These are phyloP conservation scores for Marasmius fiardii DNA, from an alignment of 1,284 basidiomycete genomes.

Conservation along the genomic window DNA sequence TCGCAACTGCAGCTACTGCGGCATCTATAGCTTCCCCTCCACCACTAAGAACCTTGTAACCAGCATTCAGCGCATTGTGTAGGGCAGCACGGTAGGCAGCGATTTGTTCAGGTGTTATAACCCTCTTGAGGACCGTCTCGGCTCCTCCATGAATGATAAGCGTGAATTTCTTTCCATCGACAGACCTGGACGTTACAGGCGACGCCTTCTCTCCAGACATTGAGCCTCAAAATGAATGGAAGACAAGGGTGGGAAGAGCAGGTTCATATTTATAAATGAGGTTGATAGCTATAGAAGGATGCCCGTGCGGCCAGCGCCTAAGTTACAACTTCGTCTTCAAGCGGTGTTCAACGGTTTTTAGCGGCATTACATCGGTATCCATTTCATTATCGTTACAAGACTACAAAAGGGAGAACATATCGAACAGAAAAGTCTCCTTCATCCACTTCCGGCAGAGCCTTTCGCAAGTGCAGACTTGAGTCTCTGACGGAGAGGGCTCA, in stretches of 20 bases:
- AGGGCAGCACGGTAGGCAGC: constrained; percentile 58
- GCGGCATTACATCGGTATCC: too few species aligned
- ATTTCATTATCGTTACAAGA: too few species aligned
- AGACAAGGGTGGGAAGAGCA: too few species aligned
- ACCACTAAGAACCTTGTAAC: constrained; percentile 56
- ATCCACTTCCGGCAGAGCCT: neutral
- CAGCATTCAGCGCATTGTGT: constrained; percentile 52
- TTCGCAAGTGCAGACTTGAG: constrained; percentile 15
- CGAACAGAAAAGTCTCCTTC: neutral
- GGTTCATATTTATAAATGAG: too few species aligned
- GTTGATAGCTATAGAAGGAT: too few species aligned
- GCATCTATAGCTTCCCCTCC: constrained; percentile 84
- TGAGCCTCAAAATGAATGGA: neutral
- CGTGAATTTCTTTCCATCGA: constrained; percentile 28
- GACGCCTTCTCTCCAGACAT: neutral
- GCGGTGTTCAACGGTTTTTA: too few species aligned
- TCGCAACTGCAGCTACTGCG: constrained; percentile 68
- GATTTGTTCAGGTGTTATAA: constrained; percentile 62
- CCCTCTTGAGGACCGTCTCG: constrained; percentile 55
- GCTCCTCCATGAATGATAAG: constrained; percentile 82
- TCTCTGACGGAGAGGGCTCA: constrained; percentile 19
- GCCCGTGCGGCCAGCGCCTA: too few species aligned
- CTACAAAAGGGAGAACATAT: neutral
- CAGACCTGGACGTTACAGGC: neutral
- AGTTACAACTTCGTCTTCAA: too few species aligned